Base-by-base conservation (phyloP, 1,284 basidiomycete genomes). In the Cryptococcus maquisensis region DNA sequence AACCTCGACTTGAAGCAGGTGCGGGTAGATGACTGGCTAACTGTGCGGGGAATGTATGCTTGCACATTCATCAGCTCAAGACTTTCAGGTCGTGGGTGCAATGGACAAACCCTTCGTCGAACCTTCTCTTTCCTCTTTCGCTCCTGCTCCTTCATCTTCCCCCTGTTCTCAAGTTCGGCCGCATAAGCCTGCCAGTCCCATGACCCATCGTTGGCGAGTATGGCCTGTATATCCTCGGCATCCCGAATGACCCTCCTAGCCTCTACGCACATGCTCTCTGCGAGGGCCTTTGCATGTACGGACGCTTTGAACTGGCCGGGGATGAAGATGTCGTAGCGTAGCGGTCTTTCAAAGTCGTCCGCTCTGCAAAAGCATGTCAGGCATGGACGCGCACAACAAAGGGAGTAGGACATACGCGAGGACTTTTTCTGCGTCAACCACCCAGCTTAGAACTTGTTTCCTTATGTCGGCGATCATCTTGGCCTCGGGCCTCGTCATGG, bases 361-460 rank as follows among this genome's bases (percentile, higher is more conserved):
- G 26, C 18, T 9, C 48, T 39, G 21, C n/a, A 10, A 16, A 50
- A 32, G 7, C 48, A 26, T 32, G 9, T 46, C 44, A 24, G 20
- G 6, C 24, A 18, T 28, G 18, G 23, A 7, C 24, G 20, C 21
- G 20, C 15, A 16, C 3, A 10, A n/a, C n/a, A 16, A 23, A 16
- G 18, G 20, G 15, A 23, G 26, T n/a, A n/a, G 3, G 38, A 49
- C 48, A 24, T 56, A 55, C 35, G 44, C 42, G 2, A 51, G 9
- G 10, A 56, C 44, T 26, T 51, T 40, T 37, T 51, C 48, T 3
- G 54, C 54, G 46, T 53, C 54, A 26, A 44, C 49, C 4, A 42
- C 60, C 55, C 61, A 59, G 8, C 39, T 39, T 37, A 49, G n/a
- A 4, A 59, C 55, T 13, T 47, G 45, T 18, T 52, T 26, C 3